phyloP scores from a whole-genome alignment of 345 rosid genomes.

The Atalantia buxifolia region DNA sequence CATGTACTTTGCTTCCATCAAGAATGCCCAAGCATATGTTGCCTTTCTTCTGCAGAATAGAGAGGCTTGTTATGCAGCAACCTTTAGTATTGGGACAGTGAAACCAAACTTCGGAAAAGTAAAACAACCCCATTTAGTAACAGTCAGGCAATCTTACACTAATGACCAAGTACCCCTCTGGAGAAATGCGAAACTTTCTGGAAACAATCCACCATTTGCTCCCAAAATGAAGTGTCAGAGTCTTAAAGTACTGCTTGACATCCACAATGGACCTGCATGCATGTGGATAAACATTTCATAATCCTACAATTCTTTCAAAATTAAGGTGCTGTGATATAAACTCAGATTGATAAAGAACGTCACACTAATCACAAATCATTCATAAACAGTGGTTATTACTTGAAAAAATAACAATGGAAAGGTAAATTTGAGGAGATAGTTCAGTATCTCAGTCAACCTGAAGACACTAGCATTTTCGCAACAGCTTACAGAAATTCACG shows the following conservation, averaged over 20 bases:
- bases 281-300: slow-evolving; percentile 12
- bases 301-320: background rate
- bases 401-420: background rate
- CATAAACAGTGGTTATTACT: background rate
- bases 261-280: slow-evolving; percentile 59
- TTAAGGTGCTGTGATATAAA: background rate
- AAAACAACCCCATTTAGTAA: background rate
- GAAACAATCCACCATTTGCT: slow-evolving; percentile 89
- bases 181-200: slow-evolving; percentile 58
- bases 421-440: background rate
- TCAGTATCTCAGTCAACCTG: background rate
- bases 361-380: background rate
- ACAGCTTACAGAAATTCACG: background rate
- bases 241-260: slow-evolving; percentile 63
- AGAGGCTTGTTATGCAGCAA: slow-evolving; percentile 2
- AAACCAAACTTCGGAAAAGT: background rate
- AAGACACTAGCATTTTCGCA: background rate
- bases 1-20: slow-evolving; percentile 77
- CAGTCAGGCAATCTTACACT: slow-evolving; percentile 43
- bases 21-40: slow-evolving; percentile 87
- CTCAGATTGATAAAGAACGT: background rate
- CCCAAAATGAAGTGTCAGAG: slow-evolving; percentile 75
- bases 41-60: slow-evolving; percentile 62
- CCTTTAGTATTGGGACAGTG: background rate
- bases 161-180: slow-evolving; percentile 75